Percentiles rank a stretch among this genome's conserved stretches.
Evolutionary conservation across 129 eudicot species (phyloP).

Genomic region (Artemisia argyi): DNA sequence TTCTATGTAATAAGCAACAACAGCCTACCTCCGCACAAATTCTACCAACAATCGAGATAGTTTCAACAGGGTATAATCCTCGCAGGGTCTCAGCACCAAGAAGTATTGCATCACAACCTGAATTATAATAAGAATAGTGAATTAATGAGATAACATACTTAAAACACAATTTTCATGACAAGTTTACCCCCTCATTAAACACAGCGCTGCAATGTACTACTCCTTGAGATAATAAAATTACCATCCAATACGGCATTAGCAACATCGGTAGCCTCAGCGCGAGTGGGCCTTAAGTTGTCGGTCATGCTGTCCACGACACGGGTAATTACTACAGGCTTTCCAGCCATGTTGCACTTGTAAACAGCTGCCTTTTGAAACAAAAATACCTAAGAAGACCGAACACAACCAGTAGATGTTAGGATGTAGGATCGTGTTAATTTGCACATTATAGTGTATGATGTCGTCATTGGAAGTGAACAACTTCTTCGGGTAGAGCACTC

Average conservation of each 20-base stretch:
- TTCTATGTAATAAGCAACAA: slow-evolving; percentile 15
- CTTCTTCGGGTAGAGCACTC: background rate
- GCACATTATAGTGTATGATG: background rate
- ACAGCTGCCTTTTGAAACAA: slow-evolving; percentile 72
- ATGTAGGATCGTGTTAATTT: background rate
- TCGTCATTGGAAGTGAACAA: background rate
- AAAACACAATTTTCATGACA: background rate
- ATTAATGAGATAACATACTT: background rate
- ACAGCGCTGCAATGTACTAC: background rate
- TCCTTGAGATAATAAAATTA: slow-evolving; percentile 19
- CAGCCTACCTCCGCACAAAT: slow-evolving; percentile 75
- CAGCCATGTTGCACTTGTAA: slow-evolving; percentile 84
- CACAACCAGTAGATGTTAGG: background rate
- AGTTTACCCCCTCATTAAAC: background rate
- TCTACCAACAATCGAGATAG: slow-evolving; percentile 72
- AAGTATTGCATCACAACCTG: slow-evolving; percentile 79
- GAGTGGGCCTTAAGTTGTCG: slow-evolving; percentile 80
- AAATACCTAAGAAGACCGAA: slow-evolving; percentile 47
- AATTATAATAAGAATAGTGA: slow-evolving; percentile 12
- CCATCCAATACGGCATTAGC: slow-evolving; percentile 89
- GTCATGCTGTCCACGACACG: slow-evolving; percentile 94
- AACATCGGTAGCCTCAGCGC: slow-evolving; percentile 89
- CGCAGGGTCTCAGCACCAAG: slow-evolving; percentile 81
- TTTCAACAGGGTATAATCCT: slow-evolving; percentile 75
- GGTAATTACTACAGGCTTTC: slow-evolving; percentile 81